A percentile compares a stretch with the other conserved stretches of the same genome.
These are phyloP conservation scores for Phalaenopsis hybrid DNA, from an alignment of 116 monocot species.

Conservation along the genomic window DNA sequence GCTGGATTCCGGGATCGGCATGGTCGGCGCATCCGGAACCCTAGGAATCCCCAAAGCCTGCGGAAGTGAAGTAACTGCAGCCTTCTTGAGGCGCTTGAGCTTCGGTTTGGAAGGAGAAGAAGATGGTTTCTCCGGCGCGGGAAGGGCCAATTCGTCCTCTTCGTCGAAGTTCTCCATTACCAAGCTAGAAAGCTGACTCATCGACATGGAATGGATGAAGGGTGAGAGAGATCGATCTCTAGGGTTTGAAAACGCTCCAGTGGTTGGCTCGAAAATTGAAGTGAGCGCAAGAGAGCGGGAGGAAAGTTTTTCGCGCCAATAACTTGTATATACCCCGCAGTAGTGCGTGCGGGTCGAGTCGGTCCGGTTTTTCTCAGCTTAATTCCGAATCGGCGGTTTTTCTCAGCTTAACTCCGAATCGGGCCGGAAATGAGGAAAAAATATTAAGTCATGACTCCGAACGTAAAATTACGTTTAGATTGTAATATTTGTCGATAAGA, in stretches of 20 bases:
- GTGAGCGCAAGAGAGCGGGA: not conserved
- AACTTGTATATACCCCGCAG: too few species aligned
- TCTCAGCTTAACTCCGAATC: too few species aligned
- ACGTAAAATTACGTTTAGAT: too few species aligned
- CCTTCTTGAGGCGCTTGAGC: conserved; percentile 40
- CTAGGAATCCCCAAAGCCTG: not conserved
- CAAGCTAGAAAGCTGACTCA: not conserved
- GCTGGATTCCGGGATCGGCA: not conserved
- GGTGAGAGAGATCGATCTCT: not conserved
- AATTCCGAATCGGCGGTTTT: too few species aligned
- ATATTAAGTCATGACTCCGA: too few species aligned
- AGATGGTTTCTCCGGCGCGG: not conserved
- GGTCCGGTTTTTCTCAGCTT: too few species aligned
- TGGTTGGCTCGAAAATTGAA: too few species aligned
- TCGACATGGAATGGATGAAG: not conserved
- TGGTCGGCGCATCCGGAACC: conserved; percentile 1
- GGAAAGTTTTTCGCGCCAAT: not conserved
- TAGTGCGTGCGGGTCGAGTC: too few species aligned
- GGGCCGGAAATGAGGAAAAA: too few species aligned
- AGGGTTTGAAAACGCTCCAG: too few species aligned
- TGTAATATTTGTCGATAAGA: too few species aligned
- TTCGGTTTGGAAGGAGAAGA: conserved; percentile 8
- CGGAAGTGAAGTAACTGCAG: not conserved
- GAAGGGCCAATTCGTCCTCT: conserved; percentile 5
- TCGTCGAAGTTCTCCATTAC: conserved; percentile 27